phyloP scores from a whole-genome alignment of 2,329 filamentous ascomycete species.

The Clonostachys rosea region DNA sequence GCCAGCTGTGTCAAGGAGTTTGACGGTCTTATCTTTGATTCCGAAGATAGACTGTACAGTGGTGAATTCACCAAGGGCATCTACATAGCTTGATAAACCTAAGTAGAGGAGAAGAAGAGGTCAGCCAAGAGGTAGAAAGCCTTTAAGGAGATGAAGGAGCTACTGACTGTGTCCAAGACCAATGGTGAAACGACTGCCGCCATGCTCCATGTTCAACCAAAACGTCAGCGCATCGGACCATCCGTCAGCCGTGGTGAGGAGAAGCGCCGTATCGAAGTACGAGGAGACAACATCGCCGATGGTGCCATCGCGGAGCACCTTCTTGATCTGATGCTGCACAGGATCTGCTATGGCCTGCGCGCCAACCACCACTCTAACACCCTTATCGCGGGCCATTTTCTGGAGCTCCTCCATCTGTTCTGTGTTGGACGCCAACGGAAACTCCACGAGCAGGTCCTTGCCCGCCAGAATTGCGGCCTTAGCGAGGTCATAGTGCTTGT shows the following conservation, averaged over 20 bases:
- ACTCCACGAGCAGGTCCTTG: constrained; percentile 48
- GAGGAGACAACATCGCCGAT: constrained; percentile 43
- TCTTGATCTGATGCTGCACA: constrained; percentile 27
- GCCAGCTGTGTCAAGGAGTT: constrained; percentile 11
- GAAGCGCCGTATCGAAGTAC: constrained; percentile 26
- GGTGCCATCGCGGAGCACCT: constrained; percentile 30
- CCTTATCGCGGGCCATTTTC: constrained; percentile 18
- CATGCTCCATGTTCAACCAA: constrained; percentile 33
- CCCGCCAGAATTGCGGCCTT: constrained; percentile 37
- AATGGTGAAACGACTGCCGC: constrained; percentile 9
- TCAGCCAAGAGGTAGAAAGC: not conserved
- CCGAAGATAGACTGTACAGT: constrained; percentile 15
- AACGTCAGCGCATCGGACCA: constrained; percentile 29
- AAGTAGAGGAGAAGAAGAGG: not conserved
- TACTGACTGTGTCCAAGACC: constrained; percentile 5
- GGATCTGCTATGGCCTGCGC: constrained; percentile 41
- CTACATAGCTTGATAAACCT: constrained; percentile 21
- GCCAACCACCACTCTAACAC: constrained; percentile 33
- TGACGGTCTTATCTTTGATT: constrained; percentile 7
- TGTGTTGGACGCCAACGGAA: constrained; percentile 40
- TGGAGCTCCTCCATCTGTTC: constrained; percentile 31
- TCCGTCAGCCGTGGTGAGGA: constrained; percentile 14
- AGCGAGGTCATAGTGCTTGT: constrained; percentile 35
- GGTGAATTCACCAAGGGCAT: constrained; percentile 21
- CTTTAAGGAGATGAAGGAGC: not conserved